Base-by-base conservation (phyloP, 306 rosid species). In the Mucuna pruriens region DNA sequence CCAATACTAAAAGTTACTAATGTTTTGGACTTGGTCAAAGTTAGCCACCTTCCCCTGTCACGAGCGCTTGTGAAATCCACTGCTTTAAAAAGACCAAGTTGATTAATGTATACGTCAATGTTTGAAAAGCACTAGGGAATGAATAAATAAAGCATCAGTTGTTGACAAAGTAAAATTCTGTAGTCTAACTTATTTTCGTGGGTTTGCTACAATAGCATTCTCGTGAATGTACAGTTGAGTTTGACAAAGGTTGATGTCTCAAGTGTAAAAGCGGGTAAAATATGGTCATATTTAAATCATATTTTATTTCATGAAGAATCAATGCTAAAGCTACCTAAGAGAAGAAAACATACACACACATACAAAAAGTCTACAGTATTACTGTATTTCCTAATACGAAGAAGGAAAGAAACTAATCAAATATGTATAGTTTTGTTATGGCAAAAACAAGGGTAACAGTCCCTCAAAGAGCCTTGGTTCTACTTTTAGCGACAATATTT, bases 151-250 rank as follows among this genome's bases (percentile, higher is more conserved):
- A 71, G 78, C 40, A 38, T 49, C 26, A 62, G 86, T 26, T 49
- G 75, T 83, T 69, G 82, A 23, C 60, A 77, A 70, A 60, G 31
- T 72, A 51, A 42, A 49, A 22, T 75, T 71, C 55, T 79, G 20
- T 61, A 61, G 68, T n/a, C 77, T 82, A 74, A 31, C 65, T 82
- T 75, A 67, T 45, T 42, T 13, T 20, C 44, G 57, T 76, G 82
- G 82, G 64, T 78, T 78, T 83, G 80, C 55, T 72, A 79, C 63
- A 52, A 38, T 49, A 79, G 13, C 71, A 67, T 58, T 84, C 84
- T 74, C 80, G 87, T 84, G 87, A 79, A 74, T 79, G 78, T 1
- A 74, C 78, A 79, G 84, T 79, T 46, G 36, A 74, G 34, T 84
- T 84, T 66, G 78, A 84, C 75, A 78, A 84, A 46, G 31, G n/a